Conservation (phyloP, 352 stramenopile genomes). For the Phytophthora hybrid region DNA sequence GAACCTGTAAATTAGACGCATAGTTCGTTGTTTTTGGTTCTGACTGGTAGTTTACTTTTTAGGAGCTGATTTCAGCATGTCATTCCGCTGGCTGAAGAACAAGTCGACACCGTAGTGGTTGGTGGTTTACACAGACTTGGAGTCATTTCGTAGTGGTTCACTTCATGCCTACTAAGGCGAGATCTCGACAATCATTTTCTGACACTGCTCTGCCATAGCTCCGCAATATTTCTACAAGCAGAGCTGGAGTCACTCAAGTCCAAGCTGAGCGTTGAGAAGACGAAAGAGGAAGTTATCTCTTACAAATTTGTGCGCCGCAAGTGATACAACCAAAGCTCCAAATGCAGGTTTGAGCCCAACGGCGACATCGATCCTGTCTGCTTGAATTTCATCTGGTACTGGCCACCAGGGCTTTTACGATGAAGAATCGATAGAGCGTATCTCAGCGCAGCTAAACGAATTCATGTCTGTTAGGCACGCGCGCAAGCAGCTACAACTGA, state of each 20-base stretch:
- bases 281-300: conserved; percentile 30
- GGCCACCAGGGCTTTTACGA: conserved; percentile 29
- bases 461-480: conserved; percentile 26
- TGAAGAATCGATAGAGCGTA: conserved; percentile 41
- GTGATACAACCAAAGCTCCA: conserved; percentile 20
- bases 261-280: conserved; percentile 25
- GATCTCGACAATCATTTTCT: conserved; percentile 56
- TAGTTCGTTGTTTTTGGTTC: too few relatives aligned
- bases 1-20: too few relatives aligned
- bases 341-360: conserved; percentile 6
- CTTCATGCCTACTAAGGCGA: conserved; percentile 42
- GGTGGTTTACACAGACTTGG: conserved; percentile 48
- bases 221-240: conserved; percentile 6
- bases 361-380: conserved; percentile 29
- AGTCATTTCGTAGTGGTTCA: conserved; percentile 57
- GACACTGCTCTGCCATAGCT: conserved; percentile 36
- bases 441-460: conserved; percentile 40
- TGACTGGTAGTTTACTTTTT: too few relatives aligned
- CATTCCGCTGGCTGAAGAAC: too few relatives aligned
- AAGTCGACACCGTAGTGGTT: not conserved
- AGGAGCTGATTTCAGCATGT: too few relatives aligned
- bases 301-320: conserved; percentile 28
- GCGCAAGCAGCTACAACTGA: conserved; percentile 27
- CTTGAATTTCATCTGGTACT: conserved; percentile 32
- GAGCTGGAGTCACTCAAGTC: conserved; percentile 26